Evolutionary conservation across 164 flowering plant species (phyloP).

Genomic region (Platanus orientalis): DNA sequence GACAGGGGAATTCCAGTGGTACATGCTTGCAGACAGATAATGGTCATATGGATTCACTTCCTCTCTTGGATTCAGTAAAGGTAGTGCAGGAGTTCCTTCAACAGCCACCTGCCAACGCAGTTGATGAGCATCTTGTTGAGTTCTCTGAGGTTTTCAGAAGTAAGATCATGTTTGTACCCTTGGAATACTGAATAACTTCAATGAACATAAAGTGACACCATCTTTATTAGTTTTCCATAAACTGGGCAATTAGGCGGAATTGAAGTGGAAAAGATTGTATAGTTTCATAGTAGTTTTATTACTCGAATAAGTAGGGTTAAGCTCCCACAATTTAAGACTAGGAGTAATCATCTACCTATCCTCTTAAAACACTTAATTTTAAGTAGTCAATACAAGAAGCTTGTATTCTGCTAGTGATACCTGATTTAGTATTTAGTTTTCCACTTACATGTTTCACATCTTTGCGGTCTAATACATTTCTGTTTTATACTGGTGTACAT

Average conservation of each 20-base stretch:
- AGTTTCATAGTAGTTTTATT: too few species aligned
- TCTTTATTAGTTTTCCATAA: too few species aligned
- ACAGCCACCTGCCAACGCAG: constrained; percentile 45
- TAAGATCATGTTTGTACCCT: constrained; percentile 24
- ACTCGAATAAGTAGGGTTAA: too few species aligned
- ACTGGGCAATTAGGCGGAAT: too few species aligned
- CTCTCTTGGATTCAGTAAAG: constrained; percentile 50
- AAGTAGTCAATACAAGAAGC: neutral
- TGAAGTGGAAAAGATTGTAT: too few species aligned
- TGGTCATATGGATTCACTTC: constrained; percentile 41
- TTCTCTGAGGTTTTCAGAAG: constrained; percentile 94
- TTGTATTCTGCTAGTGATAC: neutral
- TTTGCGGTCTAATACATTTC: neutral
- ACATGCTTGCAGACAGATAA: constrained; percentile 44
- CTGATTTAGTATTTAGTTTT: neutral
- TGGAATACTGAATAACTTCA: too few species aligned
- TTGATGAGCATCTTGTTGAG: constrained; percentile 88
- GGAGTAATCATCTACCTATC: neutral
- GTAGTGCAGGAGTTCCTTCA: constrained; percentile 61
- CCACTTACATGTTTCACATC: neutral
- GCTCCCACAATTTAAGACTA: too few species aligned
- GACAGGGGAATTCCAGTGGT: constrained; percentile 42
- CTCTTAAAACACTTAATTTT: neutral
- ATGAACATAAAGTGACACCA: neutral
- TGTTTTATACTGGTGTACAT: neutral